A percentile compares a stretch with the other conserved stretches of the same genome.
Conservation (phyloP, 805 yeast genomes). For the Candida xiaguanensis region DNA sequence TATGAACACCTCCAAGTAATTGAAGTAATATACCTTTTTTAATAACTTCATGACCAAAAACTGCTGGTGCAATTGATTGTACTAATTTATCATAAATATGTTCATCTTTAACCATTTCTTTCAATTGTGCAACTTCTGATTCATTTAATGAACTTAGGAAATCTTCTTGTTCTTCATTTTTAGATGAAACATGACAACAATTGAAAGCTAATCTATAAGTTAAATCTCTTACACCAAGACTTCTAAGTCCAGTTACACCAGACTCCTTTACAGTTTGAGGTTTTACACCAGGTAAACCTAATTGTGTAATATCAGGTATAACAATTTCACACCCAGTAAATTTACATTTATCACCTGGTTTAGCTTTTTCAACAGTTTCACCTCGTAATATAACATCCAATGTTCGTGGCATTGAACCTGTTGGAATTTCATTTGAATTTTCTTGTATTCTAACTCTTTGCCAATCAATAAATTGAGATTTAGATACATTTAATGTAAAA, state of each 20-base stretch:
- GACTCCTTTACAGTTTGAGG: conserved; percentile 79
- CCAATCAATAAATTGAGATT: conserved; percentile 93
- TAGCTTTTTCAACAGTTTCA: conserved; percentile 91
- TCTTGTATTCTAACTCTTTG: conserved; percentile 94
- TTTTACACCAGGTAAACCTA: conserved; percentile 93
- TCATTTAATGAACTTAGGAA: conserved; percentile 75
- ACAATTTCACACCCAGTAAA: conserved; percentile 95
- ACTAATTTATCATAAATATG: conserved; percentile 82
- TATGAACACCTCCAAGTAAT: conserved; percentile 93
- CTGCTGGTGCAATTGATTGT: conserved; percentile 90
- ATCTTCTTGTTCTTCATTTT: conserved; percentile 53
- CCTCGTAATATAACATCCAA: conserved; percentile 90
- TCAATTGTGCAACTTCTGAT: conserved; percentile 78
- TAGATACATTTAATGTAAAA: conserved; percentile 81
- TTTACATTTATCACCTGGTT: conserved; percentile 93
- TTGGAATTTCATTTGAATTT: conserved; percentile 93
- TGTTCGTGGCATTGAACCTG: conserved; percentile 98
- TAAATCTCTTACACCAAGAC: conserved; percentile 91
- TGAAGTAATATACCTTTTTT: conserved; percentile 90
- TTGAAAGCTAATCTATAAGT: conserved; percentile 88
- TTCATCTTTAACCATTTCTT: conserved; percentile 86
- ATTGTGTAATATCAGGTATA: conserved; percentile 88
- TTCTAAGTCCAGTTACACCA: conserved; percentile 84
- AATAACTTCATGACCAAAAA: conserved; percentile 90
- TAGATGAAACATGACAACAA: conserved; percentile 84